Conservation (phyloP, 140 eudicot species). For the Stevia rebaudiana region DNA sequence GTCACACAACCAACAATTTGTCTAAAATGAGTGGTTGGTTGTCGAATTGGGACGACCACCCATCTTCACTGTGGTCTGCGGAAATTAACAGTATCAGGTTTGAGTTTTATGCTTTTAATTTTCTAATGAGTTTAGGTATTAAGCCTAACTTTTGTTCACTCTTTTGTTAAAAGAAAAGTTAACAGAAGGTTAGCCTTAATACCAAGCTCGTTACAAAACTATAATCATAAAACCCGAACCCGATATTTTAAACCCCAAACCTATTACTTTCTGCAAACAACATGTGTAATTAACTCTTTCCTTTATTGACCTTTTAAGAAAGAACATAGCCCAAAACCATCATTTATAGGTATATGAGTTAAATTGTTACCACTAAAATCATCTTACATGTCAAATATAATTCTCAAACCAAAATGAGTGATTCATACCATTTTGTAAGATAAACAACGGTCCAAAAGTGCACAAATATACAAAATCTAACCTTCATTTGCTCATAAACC, state of each 20-base stretch:
- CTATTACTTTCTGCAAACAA: too few species aligned
- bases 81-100: too few species aligned
- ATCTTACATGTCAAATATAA: not conserved
- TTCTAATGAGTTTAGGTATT: too few species aligned
- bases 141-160: too few species aligned
- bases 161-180: too few species aligned
- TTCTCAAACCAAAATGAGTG: not conserved
- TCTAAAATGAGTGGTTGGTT: not conserved
- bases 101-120: too few species aligned
- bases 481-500: conserved; percentile 64
- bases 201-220: too few species aligned
- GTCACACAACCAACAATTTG: not conserved
- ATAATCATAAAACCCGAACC: too few species aligned
- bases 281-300: not conserved
- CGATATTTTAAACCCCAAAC: too few species aligned
- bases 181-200: too few species aligned
- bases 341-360: not conserved
- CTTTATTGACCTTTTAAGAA: not conserved
- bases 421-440: not conserved
- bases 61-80: too few species aligned
- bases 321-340: not conserved
- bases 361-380: not conserved
- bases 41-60: too few species aligned
- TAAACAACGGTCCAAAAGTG: not conserved
- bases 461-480: conserved; percentile 18